Conservation (phyloP, 1,139 yeast species). For the Geotrichum klebahnii region DNA sequence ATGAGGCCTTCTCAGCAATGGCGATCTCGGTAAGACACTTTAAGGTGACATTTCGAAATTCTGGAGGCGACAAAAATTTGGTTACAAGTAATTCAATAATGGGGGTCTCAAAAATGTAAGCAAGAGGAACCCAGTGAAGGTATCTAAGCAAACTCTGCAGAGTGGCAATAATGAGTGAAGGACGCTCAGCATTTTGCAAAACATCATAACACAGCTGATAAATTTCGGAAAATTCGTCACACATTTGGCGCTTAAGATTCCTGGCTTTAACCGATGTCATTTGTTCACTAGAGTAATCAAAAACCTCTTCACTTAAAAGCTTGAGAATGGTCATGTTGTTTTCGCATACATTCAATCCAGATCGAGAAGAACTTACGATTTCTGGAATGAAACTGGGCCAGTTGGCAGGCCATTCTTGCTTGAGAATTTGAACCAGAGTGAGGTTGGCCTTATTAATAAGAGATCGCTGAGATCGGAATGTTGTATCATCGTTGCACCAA, state of each 20-base stretch:
- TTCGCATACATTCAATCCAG: constrained; percentile 91
- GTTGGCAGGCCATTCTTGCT: constrained; percentile 98
- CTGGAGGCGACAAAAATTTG: constrained; percentile 72
- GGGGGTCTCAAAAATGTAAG: constrained; percentile 84
- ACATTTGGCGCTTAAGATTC: constrained; percentile 75
- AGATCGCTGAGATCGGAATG: constrained; percentile 70
- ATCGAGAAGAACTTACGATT: constrained; percentile 75
- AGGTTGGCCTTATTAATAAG: constrained; percentile 89
- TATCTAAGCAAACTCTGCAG: constrained; percentile 77
- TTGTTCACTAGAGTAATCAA: constrained; percentile 89
- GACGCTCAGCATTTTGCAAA: constrained; percentile 80
- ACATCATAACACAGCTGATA: constrained; percentile 91
- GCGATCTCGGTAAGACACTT: constrained; percentile 93
- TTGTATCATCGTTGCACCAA: constrained; percentile 80
- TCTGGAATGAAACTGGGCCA: constrained; percentile 98
- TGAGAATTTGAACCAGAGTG: constrained; percentile 86
- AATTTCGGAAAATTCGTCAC: constrained; percentile 87
- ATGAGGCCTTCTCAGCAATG: constrained; percentile 55
- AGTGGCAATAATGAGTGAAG: constrained; percentile 80
- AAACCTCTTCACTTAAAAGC: constrained; percentile 88
- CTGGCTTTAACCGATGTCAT: constrained; percentile 94
- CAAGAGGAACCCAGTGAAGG: constrained; percentile 90
- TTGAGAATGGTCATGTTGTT: constrained; percentile 92
- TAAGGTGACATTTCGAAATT: constrained; percentile 77
- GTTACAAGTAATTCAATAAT: constrained; percentile 65